These are phyloP conservation scores for Bothriochloa decipiens DNA, from an alignment of 176 grass and related monocot species.

Conservation along the genomic window DNA sequence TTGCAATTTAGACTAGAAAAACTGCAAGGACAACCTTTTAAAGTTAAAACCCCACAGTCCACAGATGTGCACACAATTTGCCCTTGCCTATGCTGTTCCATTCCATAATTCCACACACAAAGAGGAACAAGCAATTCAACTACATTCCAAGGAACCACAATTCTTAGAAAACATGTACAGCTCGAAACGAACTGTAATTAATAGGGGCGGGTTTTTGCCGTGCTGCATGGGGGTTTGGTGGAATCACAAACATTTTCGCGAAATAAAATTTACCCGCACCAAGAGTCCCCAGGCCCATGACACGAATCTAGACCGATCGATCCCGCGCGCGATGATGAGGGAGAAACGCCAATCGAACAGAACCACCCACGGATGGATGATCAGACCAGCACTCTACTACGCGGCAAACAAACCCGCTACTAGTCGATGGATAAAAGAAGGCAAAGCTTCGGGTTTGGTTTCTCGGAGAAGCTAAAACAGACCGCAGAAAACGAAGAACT, in stretches of 20 bases:
- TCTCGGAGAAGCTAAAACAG: background rate
- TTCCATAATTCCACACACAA: background rate
- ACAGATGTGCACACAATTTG: background rate
- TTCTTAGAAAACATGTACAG: background rate
- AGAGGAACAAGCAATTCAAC: background rate
- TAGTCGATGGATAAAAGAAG: background rate
- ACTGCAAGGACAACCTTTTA: background rate
- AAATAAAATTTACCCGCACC: background rate
- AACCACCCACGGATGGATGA: background rate
- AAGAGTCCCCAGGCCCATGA: no score
- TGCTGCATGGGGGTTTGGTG: background rate
- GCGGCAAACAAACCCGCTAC: background rate
- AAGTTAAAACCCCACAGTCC: background rate
- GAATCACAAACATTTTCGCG: background rate
- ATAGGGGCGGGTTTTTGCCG: background rate
- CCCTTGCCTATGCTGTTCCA: background rate
- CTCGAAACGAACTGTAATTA: background rate
- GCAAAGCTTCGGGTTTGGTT: background rate
- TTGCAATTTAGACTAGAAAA: conserved; percentile 15
- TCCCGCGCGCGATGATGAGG: background rate
- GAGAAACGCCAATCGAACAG: background rate
- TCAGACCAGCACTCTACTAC: background rate
- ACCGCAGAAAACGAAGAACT: background rate
- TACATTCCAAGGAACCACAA: background rate
- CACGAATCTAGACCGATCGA: conserved; percentile 9